Evolutionary conservation across 1,139 yeast species (phyloP).

Genomic region (Suhomyces yuchorum): DNA sequence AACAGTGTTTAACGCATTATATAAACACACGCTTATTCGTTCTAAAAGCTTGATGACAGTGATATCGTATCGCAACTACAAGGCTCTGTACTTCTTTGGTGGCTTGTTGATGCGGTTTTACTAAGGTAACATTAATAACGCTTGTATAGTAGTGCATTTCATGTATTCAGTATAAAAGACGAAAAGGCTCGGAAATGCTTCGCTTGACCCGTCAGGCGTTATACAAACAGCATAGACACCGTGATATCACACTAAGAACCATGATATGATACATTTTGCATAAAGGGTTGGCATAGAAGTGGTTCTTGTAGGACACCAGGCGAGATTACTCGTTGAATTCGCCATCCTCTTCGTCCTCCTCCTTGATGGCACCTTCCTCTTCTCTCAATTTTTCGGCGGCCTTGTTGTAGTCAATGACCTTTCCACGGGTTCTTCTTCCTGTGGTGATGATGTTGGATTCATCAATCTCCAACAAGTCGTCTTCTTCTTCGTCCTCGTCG

Average conservation of each 20-base stretch:
- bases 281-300: too few relatives aligned
- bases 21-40: too few relatives aligned
- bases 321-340: slow-evolving; percentile 24
- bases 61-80: too few relatives aligned
- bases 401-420: slow-evolving; percentile 80
- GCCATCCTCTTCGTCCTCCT: slow-evolving; percentile 41
- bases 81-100: too few relatives aligned
- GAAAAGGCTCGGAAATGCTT: background rate
- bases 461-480: slow-evolving; percentile 82
- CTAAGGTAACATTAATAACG: too few relatives aligned
- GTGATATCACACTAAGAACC: background rate
- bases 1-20: too few relatives aligned
- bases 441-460: slow-evolving; percentile 77
- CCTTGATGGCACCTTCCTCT: slow-evolving; percentile 40
- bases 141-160: background rate
- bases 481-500: slow-evolving; percentile 59
- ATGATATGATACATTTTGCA: background rate
- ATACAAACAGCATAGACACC: background rate
- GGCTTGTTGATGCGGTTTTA: too few relatives aligned
- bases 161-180: background rate
- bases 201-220: background rate
- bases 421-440: slow-evolving; percentile 91
- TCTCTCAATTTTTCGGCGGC: slow-evolving; percentile 74
- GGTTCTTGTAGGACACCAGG: too few relatives aligned
- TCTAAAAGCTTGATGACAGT: too few relatives aligned